phyloP scores from a whole-genome alignment of 768 basidiomycete species.

The Xerocomus spinulosus region DNA sequence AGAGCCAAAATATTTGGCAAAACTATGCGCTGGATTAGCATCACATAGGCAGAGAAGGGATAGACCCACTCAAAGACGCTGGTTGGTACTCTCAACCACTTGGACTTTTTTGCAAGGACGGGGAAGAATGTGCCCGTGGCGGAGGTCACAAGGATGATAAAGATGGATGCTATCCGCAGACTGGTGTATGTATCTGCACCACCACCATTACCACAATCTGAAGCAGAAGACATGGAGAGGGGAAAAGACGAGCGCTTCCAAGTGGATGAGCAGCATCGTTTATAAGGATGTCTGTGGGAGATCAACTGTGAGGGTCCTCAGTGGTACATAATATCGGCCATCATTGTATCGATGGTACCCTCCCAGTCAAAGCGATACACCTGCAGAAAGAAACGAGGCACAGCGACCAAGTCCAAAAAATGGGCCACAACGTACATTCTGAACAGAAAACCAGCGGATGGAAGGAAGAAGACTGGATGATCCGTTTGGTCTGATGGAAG shows the following conservation, averaged over 20 bases:
- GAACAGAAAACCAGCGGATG: no score
- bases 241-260: not conserved
- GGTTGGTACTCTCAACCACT: conserved; percentile 36
- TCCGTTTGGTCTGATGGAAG: no score
- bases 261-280: not conserved
- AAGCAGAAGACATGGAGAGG: conserved; percentile 19
- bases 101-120: conserved; percentile 51
- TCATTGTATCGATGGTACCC: conserved; percentile 12
- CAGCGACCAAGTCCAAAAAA: no score
- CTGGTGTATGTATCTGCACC: conserved; percentile 44
- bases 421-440: no score
- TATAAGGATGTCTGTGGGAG: conserved; percentile 13
- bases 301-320: conserved; percentile 27
- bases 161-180: conserved; percentile 68
- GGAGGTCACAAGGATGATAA: conserved; percentile 65
- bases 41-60: not conserved
- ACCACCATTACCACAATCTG: conserved; percentile 48
- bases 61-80: conserved; percentile 61
- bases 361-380: conserved; percentile 15
- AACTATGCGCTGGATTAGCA: conserved; percentile 38
- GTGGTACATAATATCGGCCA: not conserved
- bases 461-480: no score
- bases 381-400: no score
- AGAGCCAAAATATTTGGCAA: conserved; percentile 88
- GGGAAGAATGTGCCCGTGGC: conserved; percentile 66